Conservation (phyloP, 192 early-diverging fungal species). For the Backusella westeae region DNA sequence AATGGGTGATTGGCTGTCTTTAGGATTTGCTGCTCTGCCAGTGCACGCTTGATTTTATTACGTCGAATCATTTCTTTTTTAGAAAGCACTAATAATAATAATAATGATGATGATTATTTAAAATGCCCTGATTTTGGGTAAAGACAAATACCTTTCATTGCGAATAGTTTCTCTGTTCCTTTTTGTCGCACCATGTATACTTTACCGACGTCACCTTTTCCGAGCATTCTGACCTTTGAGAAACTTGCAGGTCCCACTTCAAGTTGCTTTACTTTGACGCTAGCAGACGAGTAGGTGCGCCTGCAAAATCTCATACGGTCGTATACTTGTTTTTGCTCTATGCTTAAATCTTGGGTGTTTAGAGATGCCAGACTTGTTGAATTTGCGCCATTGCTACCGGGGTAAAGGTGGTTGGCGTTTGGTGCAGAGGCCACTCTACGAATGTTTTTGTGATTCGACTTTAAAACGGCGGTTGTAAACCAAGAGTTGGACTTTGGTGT, state of each 20-base stretch:
- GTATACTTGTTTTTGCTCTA: slow-evolving; percentile 11
- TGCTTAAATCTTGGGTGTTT: background rate
- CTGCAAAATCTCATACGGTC: slow-evolving; percentile 42
- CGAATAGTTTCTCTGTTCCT: slow-evolving; percentile 78
- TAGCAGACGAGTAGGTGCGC: slow-evolving; percentile 78
- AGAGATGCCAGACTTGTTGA: background rate
- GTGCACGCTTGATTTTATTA: slow-evolving; percentile 96
- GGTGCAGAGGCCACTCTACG: slow-evolving; percentile 53
- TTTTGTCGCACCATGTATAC: slow-evolving; percentile 94
- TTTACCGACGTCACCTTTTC: slow-evolving; percentile 97
- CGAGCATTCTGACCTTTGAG: slow-evolving; percentile 84
- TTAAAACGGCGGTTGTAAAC: slow-evolving; percentile 21
- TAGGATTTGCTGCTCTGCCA: slow-evolving; percentile 87
- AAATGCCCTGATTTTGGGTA: no score
- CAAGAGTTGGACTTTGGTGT: slow-evolving; percentile 28
- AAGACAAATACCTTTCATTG: slow-evolving; percentile 85
- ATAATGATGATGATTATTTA: no score
- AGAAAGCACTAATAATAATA: slow-evolving; percentile 47
- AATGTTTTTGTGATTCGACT: slow-evolving; percentile 33
- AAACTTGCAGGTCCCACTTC: slow-evolving; percentile 89
- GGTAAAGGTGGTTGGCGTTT: slow-evolving; percentile 39
- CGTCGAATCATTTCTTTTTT: slow-evolving; percentile 98
- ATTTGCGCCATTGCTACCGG: background rate
- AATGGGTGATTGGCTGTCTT: slow-evolving; percentile 87
- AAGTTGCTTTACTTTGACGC: slow-evolving; percentile 75